Base-by-base conservation (phyloP, 345 rosid species). In the Pistacia atlantica region DNA sequence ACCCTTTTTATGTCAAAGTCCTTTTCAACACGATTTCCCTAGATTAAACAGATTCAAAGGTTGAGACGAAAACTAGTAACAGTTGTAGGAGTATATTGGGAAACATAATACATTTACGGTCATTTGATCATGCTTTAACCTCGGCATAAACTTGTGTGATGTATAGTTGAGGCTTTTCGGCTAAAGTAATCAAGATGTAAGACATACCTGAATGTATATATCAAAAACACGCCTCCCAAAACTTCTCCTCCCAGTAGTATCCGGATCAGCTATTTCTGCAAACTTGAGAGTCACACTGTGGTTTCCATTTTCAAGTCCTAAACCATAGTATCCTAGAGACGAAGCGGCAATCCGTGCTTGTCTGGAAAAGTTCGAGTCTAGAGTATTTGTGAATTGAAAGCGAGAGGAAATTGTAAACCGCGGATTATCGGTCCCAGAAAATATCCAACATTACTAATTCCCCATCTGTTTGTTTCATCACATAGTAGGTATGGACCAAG, bases 291-390 rank as follows among this genome's bases (percentile, higher is more conserved):
- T 75, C 58, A 88, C 83, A 49, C 72, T 88, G 76, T 92, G 90
- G 84, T 87, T 87, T 33, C 93, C 97, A 87, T 89, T 90, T 85
- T 92, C 75, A n/a, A 92, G 93, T 42, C 97, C 94, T 79, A 92
- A 75, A 14, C 94, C 94, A 55, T 85, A 92, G 80, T 90, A 90
- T 80, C 93, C 86, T 67, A 92, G 75, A 14, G 97, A 90, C 11
- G 90, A 85, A 73, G 92, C 86, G 64, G 97, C 88, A 59, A 86
- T 28, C 69, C 91, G 83, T 72, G 93, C 90, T n/a, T 25, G 97
- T 82, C 80, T 85, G 89, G 69, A 87, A 85, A 71, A 87, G 73
- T 75, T 78, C 0, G 86, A 1, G 52, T 81, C 86, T 45, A 63
- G 61, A 49, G 89, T 89, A 48, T 71, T 80, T 17, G 86, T 77